Percentiles rank a stretch among this genome's conserved stretches.
These are phyloP conservation scores for Kodamaea hsintzibuensis DNA, from an alignment of 805 yeast species.

Conservation along the genomic window DNA sequence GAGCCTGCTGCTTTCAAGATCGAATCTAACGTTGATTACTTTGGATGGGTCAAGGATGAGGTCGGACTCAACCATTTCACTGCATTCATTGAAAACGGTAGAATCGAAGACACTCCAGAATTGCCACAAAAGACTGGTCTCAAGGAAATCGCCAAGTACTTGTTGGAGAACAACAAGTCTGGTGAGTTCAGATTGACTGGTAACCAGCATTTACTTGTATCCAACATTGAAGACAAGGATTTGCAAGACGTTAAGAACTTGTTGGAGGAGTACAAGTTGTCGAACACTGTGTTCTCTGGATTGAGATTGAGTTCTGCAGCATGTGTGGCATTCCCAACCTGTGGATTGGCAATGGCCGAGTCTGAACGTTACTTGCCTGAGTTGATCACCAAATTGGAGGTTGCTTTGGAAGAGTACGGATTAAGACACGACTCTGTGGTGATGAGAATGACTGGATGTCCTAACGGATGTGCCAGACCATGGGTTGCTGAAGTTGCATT, in stretches of 20 bases:
- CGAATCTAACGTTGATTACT: slow-evolving; percentile 84
- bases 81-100: slow-evolving; percentile 92
- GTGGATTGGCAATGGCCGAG: slow-evolving; percentile 99
- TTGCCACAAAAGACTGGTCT: slow-evolving; percentile 89
- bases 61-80: slow-evolving; percentile 86
- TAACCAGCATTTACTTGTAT: slow-evolving; percentile 86
- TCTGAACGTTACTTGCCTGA: slow-evolving; percentile 90
- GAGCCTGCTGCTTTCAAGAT: slow-evolving; percentile 73
- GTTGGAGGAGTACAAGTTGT: slow-evolving; percentile 73
- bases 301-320: slow-evolving; percentile 90
- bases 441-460: slow-evolving; percentile 99
- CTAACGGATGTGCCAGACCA: slow-evolving; percentile 98
- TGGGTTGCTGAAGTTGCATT: slow-evolving; percentile 96
- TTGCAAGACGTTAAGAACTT: slow-evolving; percentile 60
- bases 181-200: slow-evolving; percentile 95
- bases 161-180: slow-evolving; percentile 52
- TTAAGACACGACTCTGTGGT: slow-evolving; percentile 91
- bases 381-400: slow-evolving; percentile 77
- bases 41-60: slow-evolving; percentile 93
- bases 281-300: slow-evolving; percentile 79
- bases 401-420: slow-evolving; percentile 87
- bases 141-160: slow-evolving; percentile 69
- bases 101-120: slow-evolving; percentile 90
- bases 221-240: slow-evolving; percentile 70
- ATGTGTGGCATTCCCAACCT: slow-evolving; percentile 97